Evolutionary conservation across 208 protist genomes (phyloP), one percentile per base, ranked within the genome.

Genomic region (Wallacemonas sp.): DNA sequence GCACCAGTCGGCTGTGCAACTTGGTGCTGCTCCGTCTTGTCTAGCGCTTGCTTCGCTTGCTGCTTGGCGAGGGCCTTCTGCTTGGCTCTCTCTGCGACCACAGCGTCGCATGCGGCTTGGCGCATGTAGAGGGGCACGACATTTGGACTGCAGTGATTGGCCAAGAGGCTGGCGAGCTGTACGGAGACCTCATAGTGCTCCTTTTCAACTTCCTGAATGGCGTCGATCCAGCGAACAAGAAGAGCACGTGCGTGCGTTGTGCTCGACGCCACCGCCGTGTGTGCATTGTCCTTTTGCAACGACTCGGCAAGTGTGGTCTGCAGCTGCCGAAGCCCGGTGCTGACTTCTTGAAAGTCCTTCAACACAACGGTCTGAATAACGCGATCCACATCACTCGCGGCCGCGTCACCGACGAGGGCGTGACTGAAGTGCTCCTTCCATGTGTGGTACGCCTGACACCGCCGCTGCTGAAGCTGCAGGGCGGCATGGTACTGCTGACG

Each of bases 171-270:
- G 14, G 68, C 56, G 24, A 87, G 27, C 21, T 62, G 28, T 36
- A 91, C 67, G 44, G 82, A 72, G 19, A 72, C 64, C 22, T 61
- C 44, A 56, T 89, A 86, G 63, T 92, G 86, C 55, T 84, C 67
- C 17, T 73, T 65, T 56, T 92, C 86, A 2, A 88, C 27, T 3
- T 56, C 54, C 49, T 92, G 82, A 34, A 89, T 27, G 36, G 47
- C 33, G 53, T 89, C 77, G 24, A 92, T 85, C 82, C 86, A 92
- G 15, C 36, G n/a, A 46, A 51, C 38, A 17, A 85, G 56, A 62
- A 78, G 74, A 3, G 36, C 59, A 15, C 27, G 26, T 21, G 49
- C 24, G 17, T 17, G 15, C 5, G 5, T 44, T 15, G 55, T 4
- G 38, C 12, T 1, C 8, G 14, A 12, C 9, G 44, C 26, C 1